Conservation (phyloP, 2,329 filamentous ascomycete species). For the Colletotrichum sp. region DNA sequence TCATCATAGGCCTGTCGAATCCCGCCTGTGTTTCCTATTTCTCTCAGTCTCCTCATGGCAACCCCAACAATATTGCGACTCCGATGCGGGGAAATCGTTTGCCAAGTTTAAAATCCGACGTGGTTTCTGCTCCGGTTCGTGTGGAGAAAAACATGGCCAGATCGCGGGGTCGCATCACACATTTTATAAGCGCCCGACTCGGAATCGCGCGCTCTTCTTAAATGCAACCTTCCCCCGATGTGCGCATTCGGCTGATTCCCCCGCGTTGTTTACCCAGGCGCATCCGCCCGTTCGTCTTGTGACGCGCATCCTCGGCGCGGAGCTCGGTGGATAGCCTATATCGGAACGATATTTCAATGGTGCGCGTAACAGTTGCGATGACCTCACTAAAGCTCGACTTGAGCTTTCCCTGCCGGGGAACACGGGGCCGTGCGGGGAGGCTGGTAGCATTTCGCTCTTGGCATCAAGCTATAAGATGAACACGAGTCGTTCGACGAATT, state of each 20-base stretch:
- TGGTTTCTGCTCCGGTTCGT: not conserved
- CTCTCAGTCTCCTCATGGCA: not conserved
- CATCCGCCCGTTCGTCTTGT: not conserved
- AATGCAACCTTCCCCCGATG: not conserved
- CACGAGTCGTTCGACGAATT: not conserved
- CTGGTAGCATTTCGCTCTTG: not conserved
- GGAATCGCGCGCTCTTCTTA: not conserved
- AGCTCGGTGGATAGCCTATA: not conserved
- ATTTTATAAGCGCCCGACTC: slow-evolving; percentile 9
- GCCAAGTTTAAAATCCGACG: not conserved
- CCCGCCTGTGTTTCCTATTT: not conserved
- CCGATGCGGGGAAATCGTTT: slow-evolving; percentile 2
- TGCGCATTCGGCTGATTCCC: not conserved
- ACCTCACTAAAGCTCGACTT: not conserved
- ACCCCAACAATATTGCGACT: not conserved
- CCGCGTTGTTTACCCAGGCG: not conserved
- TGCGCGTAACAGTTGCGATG: slow-evolving; percentile 15
- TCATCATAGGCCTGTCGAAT: not conserved
- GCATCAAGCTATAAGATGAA: not conserved
- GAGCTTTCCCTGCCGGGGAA: not conserved
- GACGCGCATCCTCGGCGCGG: not conserved
- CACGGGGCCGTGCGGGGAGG: slow-evolving; percentile 5
- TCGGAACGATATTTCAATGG: slow-evolving; percentile 10
- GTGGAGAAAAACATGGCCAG: not conserved
- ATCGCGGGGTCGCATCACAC: not conserved